Evolutionary conservation across 2,329 filamentous ascomycete species (phyloP).

Genomic region (Ophiocordyceps camponoti-leonardi): DNA sequence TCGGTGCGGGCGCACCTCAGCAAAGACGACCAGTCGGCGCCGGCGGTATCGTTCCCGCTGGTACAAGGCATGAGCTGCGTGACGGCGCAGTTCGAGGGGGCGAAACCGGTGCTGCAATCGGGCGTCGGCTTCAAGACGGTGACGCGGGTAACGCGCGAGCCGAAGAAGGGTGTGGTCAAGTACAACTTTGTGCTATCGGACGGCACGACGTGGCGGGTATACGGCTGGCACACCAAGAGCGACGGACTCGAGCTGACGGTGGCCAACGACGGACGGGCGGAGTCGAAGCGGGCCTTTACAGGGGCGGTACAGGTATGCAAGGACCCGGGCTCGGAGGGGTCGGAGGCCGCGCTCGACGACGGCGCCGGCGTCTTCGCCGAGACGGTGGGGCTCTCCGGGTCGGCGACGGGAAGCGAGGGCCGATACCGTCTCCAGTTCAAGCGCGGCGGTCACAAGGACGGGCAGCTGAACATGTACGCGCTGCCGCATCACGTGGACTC

Average conservation of each 20-base stretch:
- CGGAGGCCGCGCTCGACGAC: constrained; percentile 55
- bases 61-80: constrained; percentile 84
- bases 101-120: constrained; percentile 56
- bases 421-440: constrained; percentile 57
- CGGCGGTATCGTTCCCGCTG: constrained; percentile 59
- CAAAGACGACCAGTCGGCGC: constrained; percentile 29
- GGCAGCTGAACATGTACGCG: constrained; percentile 65
- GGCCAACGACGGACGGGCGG: constrained; percentile 45
- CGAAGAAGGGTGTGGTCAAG: constrained; percentile 52
- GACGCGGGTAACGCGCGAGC: constrained; percentile 34
- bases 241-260: constrained; percentile 50
- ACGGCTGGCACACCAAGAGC: constrained; percentile 45
- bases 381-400: constrained; percentile 46
- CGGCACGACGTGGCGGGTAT: constrained; percentile 61
- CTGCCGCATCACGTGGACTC: constrained; percentile 72
- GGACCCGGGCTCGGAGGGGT: constrained; percentile 35
- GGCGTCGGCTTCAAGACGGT: constrained; percentile 59
- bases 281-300: constrained; percentile 49
- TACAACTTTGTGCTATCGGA: constrained; percentile 61
- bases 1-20: constrained; percentile 52
- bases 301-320: constrained; percentile 77
- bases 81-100: constrained; percentile 56
- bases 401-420: constrained; percentile 38
- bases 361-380: constrained; percentile 61
- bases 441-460: constrained; percentile 46